Evolutionary conservation across 345 rosid genomes (phyloP).

Genomic region (Rubroshorea leprosula): DNA sequence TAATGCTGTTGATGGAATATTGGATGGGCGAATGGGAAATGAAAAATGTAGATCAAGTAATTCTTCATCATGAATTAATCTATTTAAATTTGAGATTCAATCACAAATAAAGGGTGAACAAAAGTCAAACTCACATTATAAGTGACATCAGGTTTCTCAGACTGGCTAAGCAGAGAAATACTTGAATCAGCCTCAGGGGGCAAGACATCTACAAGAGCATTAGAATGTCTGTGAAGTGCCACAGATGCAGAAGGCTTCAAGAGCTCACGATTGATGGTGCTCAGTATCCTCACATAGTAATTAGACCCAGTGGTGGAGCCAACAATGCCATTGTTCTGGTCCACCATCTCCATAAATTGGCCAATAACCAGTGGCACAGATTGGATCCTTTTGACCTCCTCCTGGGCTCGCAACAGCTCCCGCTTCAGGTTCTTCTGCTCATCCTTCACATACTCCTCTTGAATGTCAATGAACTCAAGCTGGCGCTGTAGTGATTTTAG

Average conservation of each 20-base stretch:
- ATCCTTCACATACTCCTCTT: slow-evolving; percentile 94
- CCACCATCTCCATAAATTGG: slow-evolving; percentile 99
- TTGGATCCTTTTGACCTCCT: slow-evolving; percentile 95
- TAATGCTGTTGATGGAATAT: too few relatives aligned
- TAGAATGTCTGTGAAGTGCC: slow-evolving; percentile 94
- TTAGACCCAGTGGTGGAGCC: slow-evolving; percentile 99
- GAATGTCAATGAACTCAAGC: slow-evolving; percentile 86
- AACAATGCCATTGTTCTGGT: slow-evolving; percentile 95
- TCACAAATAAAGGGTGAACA: background rate
- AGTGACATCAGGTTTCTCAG: slow-evolving; percentile 96
- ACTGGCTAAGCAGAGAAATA: slow-evolving; percentile 90
- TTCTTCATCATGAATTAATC: background rate
- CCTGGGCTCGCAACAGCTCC: slow-evolving; percentile 89
- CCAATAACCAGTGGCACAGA: slow-evolving; percentile 95
- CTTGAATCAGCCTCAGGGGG: slow-evolving; percentile 99
- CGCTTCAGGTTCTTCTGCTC: slow-evolving; percentile 93
- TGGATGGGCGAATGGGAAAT: background rate
- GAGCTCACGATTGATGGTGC: slow-evolving; percentile 87
- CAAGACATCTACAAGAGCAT: slow-evolving; percentile 92
- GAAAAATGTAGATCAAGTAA: background rate
- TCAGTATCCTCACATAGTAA: slow-evolving; percentile 86
- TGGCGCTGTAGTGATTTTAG: slow-evolving; percentile 80
- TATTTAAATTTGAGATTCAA: background rate
- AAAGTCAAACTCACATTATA: slow-evolving; percentile 46
- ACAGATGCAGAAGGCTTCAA: slow-evolving; percentile 97